phyloP scores from a whole-genome alignment of 257 asterid genomes.

The Echium plantagineum region DNA sequence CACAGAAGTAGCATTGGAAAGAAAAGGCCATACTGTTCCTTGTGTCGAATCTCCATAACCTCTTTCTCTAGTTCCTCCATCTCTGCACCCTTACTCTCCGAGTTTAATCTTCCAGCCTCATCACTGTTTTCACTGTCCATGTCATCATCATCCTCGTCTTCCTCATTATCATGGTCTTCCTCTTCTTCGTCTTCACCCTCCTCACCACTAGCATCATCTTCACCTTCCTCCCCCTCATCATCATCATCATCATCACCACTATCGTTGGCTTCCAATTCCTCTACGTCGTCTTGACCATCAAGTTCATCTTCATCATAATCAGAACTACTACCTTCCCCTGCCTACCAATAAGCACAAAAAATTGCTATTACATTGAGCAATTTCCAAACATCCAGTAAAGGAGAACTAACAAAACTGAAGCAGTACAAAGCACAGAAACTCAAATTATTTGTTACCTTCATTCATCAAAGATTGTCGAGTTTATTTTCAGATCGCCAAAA shows the following conservation, averaged over 20 bases:
- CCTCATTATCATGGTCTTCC: slow-evolving; percentile 2
- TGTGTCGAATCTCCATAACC: slow-evolving; percentile 39
- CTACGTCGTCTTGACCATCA: slow-evolving; percentile 5
- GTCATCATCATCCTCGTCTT: slow-evolving; percentile 19
- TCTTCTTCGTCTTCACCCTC: slow-evolving; percentile 12
- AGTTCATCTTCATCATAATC: slow-evolving; percentile 6
- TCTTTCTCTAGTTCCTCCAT: slow-evolving; percentile 72
- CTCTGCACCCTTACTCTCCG: slow-evolving; percentile 38
- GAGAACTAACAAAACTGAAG: too few relatives aligned
- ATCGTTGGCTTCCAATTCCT: slow-evolving; percentile 11
- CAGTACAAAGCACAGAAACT: slow-evolving; percentile 4
- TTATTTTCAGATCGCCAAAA: too few relatives aligned
- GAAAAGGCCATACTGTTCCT: slow-evolving; percentile 52
- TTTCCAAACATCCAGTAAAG: not conserved
- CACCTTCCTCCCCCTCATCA: slow-evolving; percentile 9
- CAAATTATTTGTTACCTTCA: not conserved
- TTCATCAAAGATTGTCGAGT: too few relatives aligned
- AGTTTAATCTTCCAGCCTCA: slow-evolving; percentile 10
- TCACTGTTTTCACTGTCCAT: slow-evolving; percentile 17
- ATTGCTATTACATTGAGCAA: not conserved
- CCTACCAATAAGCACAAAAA: slow-evolving; percentile 4
- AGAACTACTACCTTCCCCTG: slow-evolving; percentile 14
- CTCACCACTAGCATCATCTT: not conserved
- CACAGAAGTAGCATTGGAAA: not conserved
- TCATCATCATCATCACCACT: slow-evolving; percentile 8